These are phyloP conservation scores for Coemansia biformis DNA, from an alignment of 192 early-diverging fungal species.

Conservation along the genomic window DNA sequence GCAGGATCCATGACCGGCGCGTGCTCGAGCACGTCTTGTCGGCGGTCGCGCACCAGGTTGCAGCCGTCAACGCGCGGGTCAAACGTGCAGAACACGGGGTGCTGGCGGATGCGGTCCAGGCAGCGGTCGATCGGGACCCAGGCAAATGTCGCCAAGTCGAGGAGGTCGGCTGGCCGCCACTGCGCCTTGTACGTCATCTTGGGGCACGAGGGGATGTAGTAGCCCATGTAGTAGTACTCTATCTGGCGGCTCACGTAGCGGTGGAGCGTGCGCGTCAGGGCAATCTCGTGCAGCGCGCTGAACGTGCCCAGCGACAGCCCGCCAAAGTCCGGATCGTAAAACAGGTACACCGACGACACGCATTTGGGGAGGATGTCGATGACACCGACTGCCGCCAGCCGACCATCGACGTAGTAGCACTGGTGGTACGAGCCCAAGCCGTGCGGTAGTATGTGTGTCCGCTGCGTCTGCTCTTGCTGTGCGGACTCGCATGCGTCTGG, in stretches of 20 bases:
- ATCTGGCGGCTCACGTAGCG: conserved; percentile 45
- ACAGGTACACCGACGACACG: conserved; percentile 89
- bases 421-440: conserved; percentile 82
- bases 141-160: conserved; percentile 60
- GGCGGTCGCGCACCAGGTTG: conserved; percentile 12
- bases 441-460: conserved; percentile 3
- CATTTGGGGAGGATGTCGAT: conserved; percentile 86
- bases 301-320: conserved; percentile 79
- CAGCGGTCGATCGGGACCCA: conserved; percentile 44
- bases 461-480: neutral
- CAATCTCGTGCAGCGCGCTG: conserved; percentile 79
- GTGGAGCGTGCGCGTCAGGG: conserved; percentile 53
- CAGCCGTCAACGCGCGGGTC: conserved; percentile 18
- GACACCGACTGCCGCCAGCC: conserved; percentile 84
- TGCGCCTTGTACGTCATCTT: conserved; percentile 96
- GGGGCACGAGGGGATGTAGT: conserved; percentile 81
- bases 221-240: conserved; percentile 91
- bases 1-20: conserved; percentile 10
- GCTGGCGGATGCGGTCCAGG: conserved; percentile 28
- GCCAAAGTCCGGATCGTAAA: conserved; percentile 86
- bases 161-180: conserved; percentile 75
- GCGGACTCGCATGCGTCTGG: neutral
- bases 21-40: conserved; percentile 2
- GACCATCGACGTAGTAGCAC: conserved; percentile 80
- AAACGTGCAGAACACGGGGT: conserved; percentile 34